These are phyloP conservation scores for Gynostemma pentaphyllum DNA, from an alignment of 306 rosid genomes.

Conservation along the genomic window DNA sequence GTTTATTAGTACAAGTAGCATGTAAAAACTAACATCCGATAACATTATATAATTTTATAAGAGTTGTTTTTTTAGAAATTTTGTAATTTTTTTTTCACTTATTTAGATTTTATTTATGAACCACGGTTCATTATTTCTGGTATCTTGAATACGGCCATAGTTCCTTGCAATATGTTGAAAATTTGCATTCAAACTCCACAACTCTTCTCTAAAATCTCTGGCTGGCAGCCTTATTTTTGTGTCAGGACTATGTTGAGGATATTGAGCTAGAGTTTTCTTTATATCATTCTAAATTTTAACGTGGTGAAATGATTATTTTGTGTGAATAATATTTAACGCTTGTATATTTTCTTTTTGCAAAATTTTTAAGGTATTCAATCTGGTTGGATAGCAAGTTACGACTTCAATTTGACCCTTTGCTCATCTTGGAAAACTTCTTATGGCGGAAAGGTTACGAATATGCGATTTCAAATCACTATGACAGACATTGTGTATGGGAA, in stretches of 20 bases:
- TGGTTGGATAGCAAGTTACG: slow-evolving; percentile 97
- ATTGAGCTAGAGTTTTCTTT: background rate
- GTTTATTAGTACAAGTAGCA: too few species aligned
- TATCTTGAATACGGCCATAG: too few species aligned
- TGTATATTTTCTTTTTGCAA: background rate
- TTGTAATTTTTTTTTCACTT: too few species aligned
- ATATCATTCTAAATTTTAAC: background rate
- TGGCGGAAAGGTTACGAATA: slow-evolving; percentile 84
- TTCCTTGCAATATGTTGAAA: too few species aligned
- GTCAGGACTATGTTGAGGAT: background rate
- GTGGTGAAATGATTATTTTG: background rate
- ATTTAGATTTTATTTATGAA: too few species aligned
- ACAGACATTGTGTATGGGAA: slow-evolving; percentile 91
- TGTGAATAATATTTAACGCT: background rate
- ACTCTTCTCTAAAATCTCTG: background rate
- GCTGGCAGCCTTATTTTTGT: background rate
- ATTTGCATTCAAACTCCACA: background rate
- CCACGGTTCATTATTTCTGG: background rate
- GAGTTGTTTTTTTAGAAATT: too few species aligned
- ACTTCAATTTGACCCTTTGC: slow-evolving; percentile 80
- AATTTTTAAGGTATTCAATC: slow-evolving; percentile 62
- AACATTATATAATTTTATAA: too few species aligned
- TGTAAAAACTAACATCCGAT: too few species aligned
- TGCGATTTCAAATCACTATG: slow-evolving; percentile 93
- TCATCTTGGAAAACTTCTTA: slow-evolving; percentile 76